These are phyloP conservation scores for Allantophomopsis lycopodina DNA, from an alignment of 2,329 filamentous ascomycete species.

Conservation along the genomic window DNA sequence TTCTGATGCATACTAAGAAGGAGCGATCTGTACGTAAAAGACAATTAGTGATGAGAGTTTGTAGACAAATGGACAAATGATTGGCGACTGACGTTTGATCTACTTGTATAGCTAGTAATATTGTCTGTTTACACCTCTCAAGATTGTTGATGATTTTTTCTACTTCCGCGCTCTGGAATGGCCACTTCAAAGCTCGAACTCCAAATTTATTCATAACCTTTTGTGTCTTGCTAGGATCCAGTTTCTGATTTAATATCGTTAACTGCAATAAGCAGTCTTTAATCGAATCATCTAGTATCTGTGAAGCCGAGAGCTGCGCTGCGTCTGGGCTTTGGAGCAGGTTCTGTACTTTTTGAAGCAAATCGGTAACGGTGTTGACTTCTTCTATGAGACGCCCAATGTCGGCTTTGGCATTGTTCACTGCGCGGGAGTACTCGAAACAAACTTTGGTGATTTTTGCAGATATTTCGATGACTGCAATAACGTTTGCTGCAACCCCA, in stretches of 20 bases:
- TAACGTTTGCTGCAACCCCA: slow-evolving; percentile 19
- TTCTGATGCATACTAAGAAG: slow-evolving; percentile 1
- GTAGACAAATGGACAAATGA: not conserved
- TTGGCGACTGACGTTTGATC: slow-evolving; percentile 17
- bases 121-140: slow-evolving; percentile 11
- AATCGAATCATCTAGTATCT: slow-evolving; percentile 8
- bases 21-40: not conserved
- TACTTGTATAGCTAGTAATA: slow-evolving; percentile 16
- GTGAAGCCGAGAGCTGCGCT: slow-evolving; percentile 13
- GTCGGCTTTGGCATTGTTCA: slow-evolving; percentile 15
- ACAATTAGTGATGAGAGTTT: not conserved
- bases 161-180: slow-evolving; percentile 21
- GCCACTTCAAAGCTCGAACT: slow-evolving; percentile 22
- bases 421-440: slow-evolving; percentile 18
- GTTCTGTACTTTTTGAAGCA: slow-evolving; percentile 12
- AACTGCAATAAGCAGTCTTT: slow-evolving; percentile 8
- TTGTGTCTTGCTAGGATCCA: slow-evolving; percentile 8
- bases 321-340: slow-evolving; percentile 14
- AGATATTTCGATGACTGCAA: slow-evolving; percentile 23
- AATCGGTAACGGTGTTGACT: slow-evolving; percentile 10
- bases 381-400: slow-evolving; percentile 18
- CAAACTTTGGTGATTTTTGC: slow-evolving; percentile 19
- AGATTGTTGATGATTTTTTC: slow-evolving; percentile 13
- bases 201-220: slow-evolving; percentile 17
- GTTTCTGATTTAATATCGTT: slow-evolving; percentile 8